Evolutionary conservation across 73 alveolate genomes (phyloP).

Genomic region (Blepharisma japonicum): DNA sequence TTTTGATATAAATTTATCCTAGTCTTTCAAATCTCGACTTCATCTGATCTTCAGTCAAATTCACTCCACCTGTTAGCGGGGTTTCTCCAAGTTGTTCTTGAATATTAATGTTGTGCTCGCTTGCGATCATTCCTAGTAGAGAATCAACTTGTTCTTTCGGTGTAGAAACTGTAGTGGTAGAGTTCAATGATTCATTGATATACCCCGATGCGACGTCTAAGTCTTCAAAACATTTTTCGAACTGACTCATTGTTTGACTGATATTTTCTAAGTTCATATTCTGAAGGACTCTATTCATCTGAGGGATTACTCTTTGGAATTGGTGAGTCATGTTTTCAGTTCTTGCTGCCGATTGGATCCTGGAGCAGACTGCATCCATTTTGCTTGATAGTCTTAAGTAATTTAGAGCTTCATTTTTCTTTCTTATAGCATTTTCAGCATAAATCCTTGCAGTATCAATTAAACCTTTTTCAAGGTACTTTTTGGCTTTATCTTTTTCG

Average conservation of each 20-base stretch:
- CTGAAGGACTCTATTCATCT: conserved; percentile 35
- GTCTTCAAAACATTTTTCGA: conserved; percentile 68
- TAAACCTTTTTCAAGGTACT: conserved; percentile 28
- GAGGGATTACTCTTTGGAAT: conserved; percentile 43
- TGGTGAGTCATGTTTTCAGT: conserved; percentile 56
- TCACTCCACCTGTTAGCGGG: neutral
- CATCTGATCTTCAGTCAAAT: neutral
- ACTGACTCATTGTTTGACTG: conserved; percentile 46
- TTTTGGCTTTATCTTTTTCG: conserved; percentile 46
- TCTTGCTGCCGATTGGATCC: conserved; percentile 59
- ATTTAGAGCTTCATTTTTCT: conserved; percentile 65
- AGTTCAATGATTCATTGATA: conserved; percentile 46
- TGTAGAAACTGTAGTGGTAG: conserved; percentile 38
- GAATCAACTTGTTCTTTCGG: conserved; percentile 40
- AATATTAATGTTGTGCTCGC: conserved; percentile 8
- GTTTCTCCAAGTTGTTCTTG: neutral
- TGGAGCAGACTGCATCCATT: conserved; percentile 66
- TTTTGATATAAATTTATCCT: neutral
- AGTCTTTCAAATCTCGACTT: neutral
- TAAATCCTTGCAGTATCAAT: conserved; percentile 59
- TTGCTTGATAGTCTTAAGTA: conserved; percentile 54
- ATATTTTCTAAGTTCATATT: conserved; percentile 57
- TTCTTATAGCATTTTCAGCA: conserved; percentile 70
- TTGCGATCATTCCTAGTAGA: conserved; percentile 2
- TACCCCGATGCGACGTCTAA: conserved; percentile 66